Conservation (phyloP, 148 eudicot genomes). For the Rhododendron griersonianum region DNA sequence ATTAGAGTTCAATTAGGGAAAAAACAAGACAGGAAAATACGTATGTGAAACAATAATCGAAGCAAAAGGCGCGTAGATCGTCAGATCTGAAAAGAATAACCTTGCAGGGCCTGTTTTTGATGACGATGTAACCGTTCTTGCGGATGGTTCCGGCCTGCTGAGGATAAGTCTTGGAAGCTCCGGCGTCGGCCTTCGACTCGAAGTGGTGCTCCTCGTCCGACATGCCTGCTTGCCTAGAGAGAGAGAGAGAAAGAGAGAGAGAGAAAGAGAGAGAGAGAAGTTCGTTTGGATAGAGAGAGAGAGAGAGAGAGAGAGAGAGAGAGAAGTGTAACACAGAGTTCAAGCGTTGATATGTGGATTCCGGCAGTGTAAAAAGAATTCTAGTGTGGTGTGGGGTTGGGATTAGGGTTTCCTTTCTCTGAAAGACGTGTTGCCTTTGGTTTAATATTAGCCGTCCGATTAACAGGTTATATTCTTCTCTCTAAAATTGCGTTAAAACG, state of each 20-base stretch:
- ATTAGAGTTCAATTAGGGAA: background rate
- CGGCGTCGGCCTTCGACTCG: slow-evolving; percentile 1
- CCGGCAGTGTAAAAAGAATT: background rate
- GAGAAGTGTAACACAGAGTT: background rate
- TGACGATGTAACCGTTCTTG: slow-evolving; percentile 1
- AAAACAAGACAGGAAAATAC: background rate
- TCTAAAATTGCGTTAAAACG: too few relatives aligned
- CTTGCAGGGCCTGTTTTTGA: background rate
- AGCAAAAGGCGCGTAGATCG: background rate
- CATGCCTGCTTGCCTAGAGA: background rate
- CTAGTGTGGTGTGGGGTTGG: background rate
- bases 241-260: background rate
- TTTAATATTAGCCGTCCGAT: slow-evolving; percentile 2
- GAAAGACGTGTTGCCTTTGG: background rate
- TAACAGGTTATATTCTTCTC: background rate
- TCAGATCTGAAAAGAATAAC: background rate
- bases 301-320: background rate
- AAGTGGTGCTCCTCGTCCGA: slow-evolving; percentile 3
- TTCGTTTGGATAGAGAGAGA: background rate
- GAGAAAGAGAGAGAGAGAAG: background rate
- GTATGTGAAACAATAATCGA: background rate
- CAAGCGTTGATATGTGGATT: background rate
- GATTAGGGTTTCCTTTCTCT: background rate
- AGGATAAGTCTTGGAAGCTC: background rate
- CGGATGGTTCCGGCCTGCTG: background rate